Evolutionary conservation across 192 early-diverging fungal species (phyloP), one percentile per base, ranked within the genome.

Genomic region (Entomortierella lignicola): DNA sequence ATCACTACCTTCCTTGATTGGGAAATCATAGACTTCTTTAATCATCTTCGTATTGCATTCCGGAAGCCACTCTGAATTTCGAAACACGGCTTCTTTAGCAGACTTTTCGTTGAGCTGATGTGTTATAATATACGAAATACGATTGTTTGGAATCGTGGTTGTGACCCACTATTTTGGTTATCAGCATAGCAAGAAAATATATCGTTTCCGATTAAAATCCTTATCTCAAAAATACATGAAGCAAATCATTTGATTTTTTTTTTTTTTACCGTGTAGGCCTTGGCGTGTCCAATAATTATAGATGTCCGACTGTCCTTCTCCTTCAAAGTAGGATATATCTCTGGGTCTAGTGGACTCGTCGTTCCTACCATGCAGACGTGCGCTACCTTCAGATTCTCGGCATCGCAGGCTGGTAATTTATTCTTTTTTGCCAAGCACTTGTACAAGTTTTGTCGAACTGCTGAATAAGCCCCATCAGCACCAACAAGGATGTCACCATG

Each of bases 401-500:
- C 10, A 18, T 66, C 52, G 0, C 18, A 4, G 17, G 17, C 3
- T 8, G 64, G 64, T 0, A 66, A 48, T 13, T 37, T 26, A 21
- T 44, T 30, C 21, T 66, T 43, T 7, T 44, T 26, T 17, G 8
- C 23, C 27, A 66, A 44, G 8, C 31, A 23, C 32, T 66, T 56
- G 54, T 66, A 66, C 5, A 66, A 34, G 27, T 23, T 44, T n/a
- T 66, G 52, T 17, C 64, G 54, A 26, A 66, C 64, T 5, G 26
- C 54, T 7, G 47, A 39, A 30, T 66, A 30, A 1, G 64, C 64
- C 8, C 64, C 64, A 21, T 66, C 64, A 5, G 64, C 54, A 21
- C 53, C 64, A 34, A 66, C 54, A 20, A 66, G 41, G 41, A 66
- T 43, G 23, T 66, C 64, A 26, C 64, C 64, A 20, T 56, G 39